Base-by-base conservation (phyloP, 2,329 filamentous ascomycete species). In the Verticillium klebahnii region DNA sequence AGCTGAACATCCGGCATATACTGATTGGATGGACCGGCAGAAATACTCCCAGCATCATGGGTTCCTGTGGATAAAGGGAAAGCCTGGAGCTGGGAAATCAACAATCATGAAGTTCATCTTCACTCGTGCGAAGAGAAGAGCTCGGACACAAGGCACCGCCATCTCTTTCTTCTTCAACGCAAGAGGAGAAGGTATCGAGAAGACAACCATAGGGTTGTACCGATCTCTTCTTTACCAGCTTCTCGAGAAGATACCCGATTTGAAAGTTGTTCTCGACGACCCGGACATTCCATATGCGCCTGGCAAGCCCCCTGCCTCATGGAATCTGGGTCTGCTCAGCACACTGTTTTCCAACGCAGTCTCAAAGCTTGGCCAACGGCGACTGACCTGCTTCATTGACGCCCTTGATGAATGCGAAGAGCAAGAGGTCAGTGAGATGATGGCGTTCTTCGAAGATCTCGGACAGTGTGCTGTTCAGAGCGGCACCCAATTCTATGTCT, bases 151-250 rank as follows among this genome's bases (percentile, higher is more conserved):
- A 4, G 25, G 36, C 17, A 7, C 11, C 5, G 15, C 32, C 5
- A 36, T 19, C 1, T 77, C 74, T 0, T 82, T 81, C 68, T 83
- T 82, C 69, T 83, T 82, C 71, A 78, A 82, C 60, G 79, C 79
- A 0, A 69, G 77, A 61, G 80, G 79, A 0, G 69, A 71, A 0
- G 31, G 69, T 6, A 67, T 81, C 15, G 80, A 85, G 55, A 81
- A 72, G 58, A 77, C 81, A 0, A 71, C 74, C 0, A 37, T 70
- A 0, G 83, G 84, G 0, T 76, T 86, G 70, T 85, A 83, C 64
- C 75, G 82, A 4, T 81, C 81, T 0, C 60, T 86, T 1, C 60
- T 86, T 0, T 62, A 71, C 1, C 81, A 85, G 37, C 67, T 85
- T 0, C 68, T 85, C 0, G 25, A 71, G 0, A 64, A 69, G 0